Evolutionary conservation across 164 flowering plant genomes (phyloP).

Genomic region (Vitis rupestris): DNA sequence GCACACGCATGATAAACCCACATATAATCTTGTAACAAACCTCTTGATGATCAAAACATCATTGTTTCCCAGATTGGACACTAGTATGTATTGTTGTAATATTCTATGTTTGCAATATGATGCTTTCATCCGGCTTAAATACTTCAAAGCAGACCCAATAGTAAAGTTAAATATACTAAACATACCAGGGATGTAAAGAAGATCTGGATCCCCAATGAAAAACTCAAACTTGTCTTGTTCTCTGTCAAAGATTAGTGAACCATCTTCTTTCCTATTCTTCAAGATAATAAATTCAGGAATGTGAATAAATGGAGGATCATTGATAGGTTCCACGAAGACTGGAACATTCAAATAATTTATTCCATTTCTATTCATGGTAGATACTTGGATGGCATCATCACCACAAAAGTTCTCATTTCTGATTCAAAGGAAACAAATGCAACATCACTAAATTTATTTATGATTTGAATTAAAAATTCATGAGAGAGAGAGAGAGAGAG

Average conservation of each 20-base stretch:
- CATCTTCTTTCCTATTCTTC: constrained; percentile 26
- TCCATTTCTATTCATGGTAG: constrained; percentile 71
- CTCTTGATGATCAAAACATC: too few species aligned
- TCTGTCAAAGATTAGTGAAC: constrained; percentile 41
- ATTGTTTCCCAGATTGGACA: too few species aligned
- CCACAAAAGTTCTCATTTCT: constrained; percentile 81
- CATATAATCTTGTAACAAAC: too few species aligned
- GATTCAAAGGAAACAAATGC: constrained; percentile 13
- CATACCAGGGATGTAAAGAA: constrained; percentile 65
- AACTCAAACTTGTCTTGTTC: constrained; percentile 51
- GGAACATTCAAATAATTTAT: constrained; percentile 48
- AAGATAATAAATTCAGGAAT: constrained; percentile 58
- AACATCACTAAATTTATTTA: too few species aligned
- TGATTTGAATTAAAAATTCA: too few species aligned
- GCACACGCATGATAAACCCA: too few species aligned
- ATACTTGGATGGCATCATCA: constrained; percentile 52
- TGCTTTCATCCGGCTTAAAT: neutral
- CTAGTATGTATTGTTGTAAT: too few species aligned
- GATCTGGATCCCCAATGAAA: constrained; percentile 78
- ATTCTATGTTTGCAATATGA: too few species aligned
- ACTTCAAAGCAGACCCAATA: neutral
- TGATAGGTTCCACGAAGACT: constrained; percentile 72
- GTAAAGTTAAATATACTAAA: neutral
- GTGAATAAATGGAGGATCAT: constrained; percentile 80
- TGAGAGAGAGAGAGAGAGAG: too few species aligned